Evolutionary conservation across 2,329 filamentous ascomycete genomes (phyloP).

Genomic region (Lasiodiplodia citricola): DNA sequence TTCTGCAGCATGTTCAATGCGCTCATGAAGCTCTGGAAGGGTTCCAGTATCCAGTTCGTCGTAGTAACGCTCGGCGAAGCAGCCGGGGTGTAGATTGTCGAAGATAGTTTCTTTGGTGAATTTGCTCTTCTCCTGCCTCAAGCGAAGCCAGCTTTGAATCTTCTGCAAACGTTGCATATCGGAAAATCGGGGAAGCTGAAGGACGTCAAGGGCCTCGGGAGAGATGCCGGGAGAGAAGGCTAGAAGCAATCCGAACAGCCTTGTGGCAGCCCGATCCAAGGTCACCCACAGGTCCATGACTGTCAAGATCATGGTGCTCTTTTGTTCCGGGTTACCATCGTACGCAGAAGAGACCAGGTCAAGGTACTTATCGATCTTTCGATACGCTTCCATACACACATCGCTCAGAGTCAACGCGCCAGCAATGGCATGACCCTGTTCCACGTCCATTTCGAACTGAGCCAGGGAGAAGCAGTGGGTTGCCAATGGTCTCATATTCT

Average conservation of each 20-base stretch:
- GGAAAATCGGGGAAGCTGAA: slow-evolving; percentile 55
- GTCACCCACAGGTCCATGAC: slow-evolving; percentile 64
- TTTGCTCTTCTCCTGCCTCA: slow-evolving; percentile 39
- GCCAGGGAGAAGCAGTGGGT: neutral
- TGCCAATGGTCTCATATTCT: neutral
- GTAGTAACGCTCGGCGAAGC: slow-evolving; percentile 56
- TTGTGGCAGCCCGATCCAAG: slow-evolving; percentile 58
- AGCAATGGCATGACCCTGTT: neutral
- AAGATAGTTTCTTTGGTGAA: slow-evolving; percentile 53
- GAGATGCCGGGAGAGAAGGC: slow-evolving; percentile 60
- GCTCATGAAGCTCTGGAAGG: slow-evolving; percentile 39
- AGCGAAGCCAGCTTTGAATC: slow-evolving; percentile 57
- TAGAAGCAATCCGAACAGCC: slow-evolving; percentile 53
- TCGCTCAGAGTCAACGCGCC: neutral
- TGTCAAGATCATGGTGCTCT: slow-evolving; percentile 59
- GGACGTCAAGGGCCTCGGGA: slow-evolving; percentile 57
- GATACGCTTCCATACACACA: slow-evolving; percentile 40
- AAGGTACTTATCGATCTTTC: slow-evolving; percentile 46
- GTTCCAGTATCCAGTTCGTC: slow-evolving; percentile 32
- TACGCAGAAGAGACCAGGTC: slow-evolving; percentile 45
- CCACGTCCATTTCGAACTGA: neutral
- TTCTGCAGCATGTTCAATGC: slow-evolving; percentile 44
- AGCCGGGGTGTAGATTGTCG: slow-evolving; percentile 48
- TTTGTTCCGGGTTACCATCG: slow-evolving; percentile 53
- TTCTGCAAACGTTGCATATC: slow-evolving; percentile 59